Conservation (phyloP, 768 basidiomycete species). For the Leucosporidium creatinivorum region DNA sequence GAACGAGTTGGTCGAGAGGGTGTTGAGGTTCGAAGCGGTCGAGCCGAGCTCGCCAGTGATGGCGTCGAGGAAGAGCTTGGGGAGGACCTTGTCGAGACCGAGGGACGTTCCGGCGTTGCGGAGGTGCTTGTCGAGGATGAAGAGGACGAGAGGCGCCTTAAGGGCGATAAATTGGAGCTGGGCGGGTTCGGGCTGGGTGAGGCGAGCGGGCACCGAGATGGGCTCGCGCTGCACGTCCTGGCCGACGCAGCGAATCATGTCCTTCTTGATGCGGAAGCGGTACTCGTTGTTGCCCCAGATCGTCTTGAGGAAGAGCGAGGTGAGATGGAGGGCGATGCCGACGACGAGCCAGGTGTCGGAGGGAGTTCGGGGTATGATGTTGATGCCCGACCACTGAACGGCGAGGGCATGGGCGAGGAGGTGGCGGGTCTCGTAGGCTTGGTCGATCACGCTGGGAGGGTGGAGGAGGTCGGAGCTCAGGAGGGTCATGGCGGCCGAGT, state of each 20-base stretch:
- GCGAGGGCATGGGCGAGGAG: slow-evolving; percentile 79
- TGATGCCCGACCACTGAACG: slow-evolving; percentile 93
- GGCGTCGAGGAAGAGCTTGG: slow-evolving; percentile 88
- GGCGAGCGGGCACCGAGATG: slow-evolving; percentile 75
- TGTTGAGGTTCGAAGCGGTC: slow-evolving; percentile 53
- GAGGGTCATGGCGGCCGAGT: slow-evolving; percentile 74
- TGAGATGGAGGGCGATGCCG: slow-evolving; percentile 83
- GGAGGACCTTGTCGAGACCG: slow-evolving; percentile 86
- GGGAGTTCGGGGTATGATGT: slow-evolving; percentile 86
- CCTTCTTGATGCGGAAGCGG: slow-evolving; percentile 86
- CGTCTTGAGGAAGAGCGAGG: slow-evolving; percentile 75
- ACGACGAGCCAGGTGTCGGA: slow-evolving; percentile 97
- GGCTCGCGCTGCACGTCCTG: slow-evolving; percentile 90
- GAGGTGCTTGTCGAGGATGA: slow-evolving; percentile 86
- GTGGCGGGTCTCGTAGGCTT: slow-evolving; percentile 82
- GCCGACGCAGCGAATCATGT: slow-evolving; percentile 84
- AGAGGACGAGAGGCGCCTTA: slow-evolving; percentile 90
- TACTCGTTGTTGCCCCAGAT: slow-evolving; percentile 95
- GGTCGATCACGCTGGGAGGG: slow-evolving; percentile 82
- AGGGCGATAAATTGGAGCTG: slow-evolving; percentile 83
- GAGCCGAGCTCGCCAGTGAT: slow-evolving; percentile 70
- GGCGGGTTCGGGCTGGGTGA: slow-evolving; percentile 74
- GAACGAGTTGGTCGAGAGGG: slow-evolving; percentile 81
- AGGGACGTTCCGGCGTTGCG: slow-evolving; percentile 92
- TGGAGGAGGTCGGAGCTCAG: slow-evolving; percentile 73